phyloP scores from a whole-genome alignment of 805 yeast genomes.

The Peterozyma xylosa region DNA sequence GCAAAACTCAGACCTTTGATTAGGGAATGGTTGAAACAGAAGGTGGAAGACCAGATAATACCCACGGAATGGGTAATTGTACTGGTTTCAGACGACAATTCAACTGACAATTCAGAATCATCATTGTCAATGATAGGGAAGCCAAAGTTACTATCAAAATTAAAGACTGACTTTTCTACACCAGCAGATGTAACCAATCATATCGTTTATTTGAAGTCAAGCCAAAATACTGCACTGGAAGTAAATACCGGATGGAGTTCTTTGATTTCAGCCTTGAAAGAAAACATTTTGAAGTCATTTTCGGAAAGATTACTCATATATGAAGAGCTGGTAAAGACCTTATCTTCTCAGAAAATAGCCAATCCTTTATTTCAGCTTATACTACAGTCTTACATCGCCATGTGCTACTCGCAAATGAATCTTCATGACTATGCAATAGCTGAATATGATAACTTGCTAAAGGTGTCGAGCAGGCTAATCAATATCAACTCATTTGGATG shows the following conservation, averaged over 20 bases:
- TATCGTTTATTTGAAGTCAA: conserved; percentile 16
- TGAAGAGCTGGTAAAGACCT: conserved; percentile 16
- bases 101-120: conserved; percentile 10
- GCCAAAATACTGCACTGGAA: conserved; percentile 32
- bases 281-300: conserved; percentile 46
- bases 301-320: conserved; percentile 34
- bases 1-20: conserved; percentile 76
- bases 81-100: conserved; percentile 28
- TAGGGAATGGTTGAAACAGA: conserved; percentile 63
- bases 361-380: conserved; percentile 8
- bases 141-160: conserved; percentile 19
- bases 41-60: conserved; percentile 27
- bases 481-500: conserved; percentile 1
- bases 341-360: conserved; percentile 10
- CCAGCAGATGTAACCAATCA: conserved; percentile 5
- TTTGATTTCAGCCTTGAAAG: conserved; percentile 33
- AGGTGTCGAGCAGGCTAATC: conserved; percentile 16
- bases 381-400: conserved; percentile 23
- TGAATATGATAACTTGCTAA: conserved; percentile 39
- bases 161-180: conserved; percentile 20
- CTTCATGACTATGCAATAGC: conserved; percentile 54
- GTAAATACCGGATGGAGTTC: conserved; percentile 20
- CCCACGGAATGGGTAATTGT: conserved; percentile 60
- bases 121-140: conserved; percentile 6
- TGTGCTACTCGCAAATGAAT: conserved; percentile 37